Percentiles rank a stretch among this genome's conserved stretches.
These are phyloP conservation scores for Trametes maxima DNA, from an alignment of 768 basidiomycete genomes.

Conservation along the genomic window DNA sequence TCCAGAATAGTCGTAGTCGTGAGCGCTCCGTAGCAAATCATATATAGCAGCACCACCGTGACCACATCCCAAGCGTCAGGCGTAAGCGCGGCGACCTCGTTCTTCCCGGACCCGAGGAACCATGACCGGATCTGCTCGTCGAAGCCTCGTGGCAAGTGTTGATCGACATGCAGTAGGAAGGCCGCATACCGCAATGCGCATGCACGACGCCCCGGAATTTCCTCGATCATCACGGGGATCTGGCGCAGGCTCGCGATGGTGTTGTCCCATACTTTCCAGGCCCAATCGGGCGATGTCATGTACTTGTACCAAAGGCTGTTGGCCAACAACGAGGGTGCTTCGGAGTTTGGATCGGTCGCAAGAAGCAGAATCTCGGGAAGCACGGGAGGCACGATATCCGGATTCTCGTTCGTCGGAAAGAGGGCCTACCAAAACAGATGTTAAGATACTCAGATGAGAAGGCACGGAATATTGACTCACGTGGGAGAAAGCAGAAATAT, in stretches of 20 bases:
- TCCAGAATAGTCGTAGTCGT: constrained; percentile 71
- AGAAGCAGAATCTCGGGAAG: constrained; percentile 69
- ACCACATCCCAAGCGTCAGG: constrained; percentile 70
- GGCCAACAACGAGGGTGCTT: constrained; percentile 70
- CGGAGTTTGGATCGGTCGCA: constrained; percentile 56
- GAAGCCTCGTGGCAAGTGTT: constrained; percentile 73
- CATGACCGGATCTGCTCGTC: constrained; percentile 72
- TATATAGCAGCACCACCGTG: constrained; percentile 60
- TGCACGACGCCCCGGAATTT: constrained; percentile 46
- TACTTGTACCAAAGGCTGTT: constrained; percentile 85
- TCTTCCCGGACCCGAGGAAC: constrained; percentile 69
- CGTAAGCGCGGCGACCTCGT: constrained; percentile 60
- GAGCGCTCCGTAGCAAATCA: constrained; percentile 67
- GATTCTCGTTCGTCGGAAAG: constrained; percentile 39
- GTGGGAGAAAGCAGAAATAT: constrained; percentile 61
- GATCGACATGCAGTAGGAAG: constrained; percentile 74
- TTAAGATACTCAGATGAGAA: neutral
- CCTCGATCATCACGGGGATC: constrained; percentile 57
- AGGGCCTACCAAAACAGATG: constrained; percentile 38
- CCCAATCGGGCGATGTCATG: constrained; percentile 72
- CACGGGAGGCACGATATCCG: constrained; percentile 39
- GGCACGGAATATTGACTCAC: constrained; percentile 41
- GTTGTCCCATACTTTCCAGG: constrained; percentile 84
- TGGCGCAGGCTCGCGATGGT: constrained; percentile 74
- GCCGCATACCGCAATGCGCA: constrained; percentile 67